phyloP scores from a whole-genome alignment of 306 rosid genomes.

The Senna siamea region DNA sequence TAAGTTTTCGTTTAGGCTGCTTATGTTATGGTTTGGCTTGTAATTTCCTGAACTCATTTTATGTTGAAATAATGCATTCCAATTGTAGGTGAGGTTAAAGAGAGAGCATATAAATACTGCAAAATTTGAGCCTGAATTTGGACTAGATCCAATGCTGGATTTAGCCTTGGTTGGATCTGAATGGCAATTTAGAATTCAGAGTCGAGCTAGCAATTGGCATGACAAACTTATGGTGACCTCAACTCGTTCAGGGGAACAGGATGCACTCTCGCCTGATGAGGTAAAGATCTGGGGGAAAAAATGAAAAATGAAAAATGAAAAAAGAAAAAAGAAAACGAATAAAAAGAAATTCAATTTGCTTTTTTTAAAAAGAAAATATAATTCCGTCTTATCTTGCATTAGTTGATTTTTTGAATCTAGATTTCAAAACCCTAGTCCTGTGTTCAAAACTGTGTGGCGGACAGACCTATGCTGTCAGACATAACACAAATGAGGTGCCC shows the following conservation, averaged over 20 bases:
- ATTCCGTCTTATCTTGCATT: neutral
- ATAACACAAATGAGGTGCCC: neutral
- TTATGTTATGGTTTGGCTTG: conserved; percentile 25
- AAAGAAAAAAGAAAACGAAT: too few relatives aligned
- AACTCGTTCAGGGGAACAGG: conserved; percentile 80
- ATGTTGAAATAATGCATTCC: conserved; percentile 34
- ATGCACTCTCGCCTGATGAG: conserved; percentile 76
- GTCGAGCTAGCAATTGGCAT: conserved; percentile 93
- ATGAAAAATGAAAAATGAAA: neutral
- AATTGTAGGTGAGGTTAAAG: conserved; percentile 82
- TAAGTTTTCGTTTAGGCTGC: conserved; percentile 18
- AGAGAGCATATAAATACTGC: conserved; percentile 84
- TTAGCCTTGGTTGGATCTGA: conserved; percentile 85
- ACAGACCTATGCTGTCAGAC: too few relatives aligned
- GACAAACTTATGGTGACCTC: conserved; percentile 75
- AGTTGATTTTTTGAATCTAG: conserved; percentile 12
- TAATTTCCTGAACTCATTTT: conserved; percentile 31
- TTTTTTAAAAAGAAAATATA: neutral
- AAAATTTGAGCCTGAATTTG: conserved; percentile 89
- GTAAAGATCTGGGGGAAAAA: conserved; percentile 42
- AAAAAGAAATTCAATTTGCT: neutral
- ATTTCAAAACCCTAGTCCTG: neutral
- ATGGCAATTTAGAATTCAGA: conserved; percentile 82
- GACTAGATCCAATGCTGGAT: conserved; percentile 94
- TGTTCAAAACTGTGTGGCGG: neutral